These are phyloP conservation scores for Russula sp. DNA, from an alignment of 768 basidiomycete species.

Conservation along the genomic window DNA sequence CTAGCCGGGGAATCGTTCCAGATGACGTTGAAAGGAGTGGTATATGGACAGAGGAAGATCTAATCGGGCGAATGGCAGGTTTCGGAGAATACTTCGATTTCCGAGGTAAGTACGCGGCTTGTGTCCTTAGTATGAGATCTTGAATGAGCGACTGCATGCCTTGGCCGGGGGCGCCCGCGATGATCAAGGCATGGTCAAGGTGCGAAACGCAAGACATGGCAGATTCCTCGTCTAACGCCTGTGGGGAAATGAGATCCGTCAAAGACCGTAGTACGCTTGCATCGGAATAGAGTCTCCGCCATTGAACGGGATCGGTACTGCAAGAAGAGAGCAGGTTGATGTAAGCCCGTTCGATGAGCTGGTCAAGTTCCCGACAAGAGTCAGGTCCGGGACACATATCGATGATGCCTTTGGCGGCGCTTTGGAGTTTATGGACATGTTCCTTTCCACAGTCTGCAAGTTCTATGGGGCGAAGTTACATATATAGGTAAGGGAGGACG, in stretches of 20 bases:
- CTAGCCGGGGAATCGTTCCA: constrained; percentile 41
- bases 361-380: constrained; percentile 36
- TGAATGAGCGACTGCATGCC: constrained; percentile 60
- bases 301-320: constrained; percentile 41
- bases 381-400: constrained; percentile 4
- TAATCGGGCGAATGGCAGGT: not conserved
- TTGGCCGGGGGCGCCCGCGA: constrained; percentile 72
- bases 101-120: constrained; percentile 39
- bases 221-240: constrained; percentile 27
- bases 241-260: constrained; percentile 35
- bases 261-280: constrained; percentile 59
- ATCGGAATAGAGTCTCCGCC: constrained; percentile 78
- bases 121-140: constrained; percentile 58
- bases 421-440: constrained; percentile 31
- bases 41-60: not conserved
- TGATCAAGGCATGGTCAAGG: constrained; percentile 78
- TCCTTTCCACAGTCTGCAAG: constrained; percentile 38
- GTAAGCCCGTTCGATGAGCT: constrained; percentile 49
- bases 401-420: constrained; percentile 12
- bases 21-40: constrained; percentile 22
- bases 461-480: constrained; percentile 13
- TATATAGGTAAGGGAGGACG: constrained; percentile 10
- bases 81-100: not conserved
- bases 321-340: constrained; percentile 46
- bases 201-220: constrained; percentile 50